These are phyloP conservation scores for Plectosphaerella cucumerina DNA, from an alignment of 2,329 filamentous ascomycete species.

Conservation along the genomic window DNA sequence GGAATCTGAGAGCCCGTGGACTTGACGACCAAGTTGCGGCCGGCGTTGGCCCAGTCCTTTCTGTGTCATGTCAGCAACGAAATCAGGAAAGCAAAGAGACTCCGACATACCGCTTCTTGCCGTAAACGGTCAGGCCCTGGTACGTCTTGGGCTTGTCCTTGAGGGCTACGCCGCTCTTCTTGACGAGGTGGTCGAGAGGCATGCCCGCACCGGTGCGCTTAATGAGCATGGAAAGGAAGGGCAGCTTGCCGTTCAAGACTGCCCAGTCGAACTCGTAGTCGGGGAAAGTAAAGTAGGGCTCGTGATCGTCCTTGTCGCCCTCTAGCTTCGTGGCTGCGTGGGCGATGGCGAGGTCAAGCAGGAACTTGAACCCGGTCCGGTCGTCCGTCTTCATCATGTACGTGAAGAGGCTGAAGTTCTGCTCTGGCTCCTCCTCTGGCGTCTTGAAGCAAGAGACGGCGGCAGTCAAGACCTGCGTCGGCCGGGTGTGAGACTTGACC, in stretches of 20 bases:
- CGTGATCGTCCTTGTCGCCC: conserved; percentile 26
- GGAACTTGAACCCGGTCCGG: conserved; percentile 44
- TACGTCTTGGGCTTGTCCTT: conserved; percentile 67
- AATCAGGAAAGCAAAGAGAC: neutral
- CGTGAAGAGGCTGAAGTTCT: conserved; percentile 25
- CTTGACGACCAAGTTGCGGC: conserved; percentile 39
- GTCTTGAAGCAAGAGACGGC: conserved; percentile 27
- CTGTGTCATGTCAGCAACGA: conserved; percentile 20
- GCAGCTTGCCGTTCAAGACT: conserved; percentile 43
- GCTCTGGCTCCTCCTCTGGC: conserved; percentile 17
- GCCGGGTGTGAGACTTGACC: conserved; percentile 60
- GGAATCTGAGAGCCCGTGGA: conserved; percentile 41
- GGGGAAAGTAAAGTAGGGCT: conserved; percentile 34
- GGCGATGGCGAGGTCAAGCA: conserved; percentile 51
- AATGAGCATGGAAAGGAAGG: conserved; percentile 61
- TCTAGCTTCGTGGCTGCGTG: conserved; percentile 33
- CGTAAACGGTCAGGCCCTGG: conserved; percentile 71
- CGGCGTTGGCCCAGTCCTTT: conserved; percentile 68
- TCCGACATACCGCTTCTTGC: conserved; percentile 53
- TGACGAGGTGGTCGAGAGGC: conserved; percentile 62
- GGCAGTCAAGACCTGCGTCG: conserved; percentile 47
- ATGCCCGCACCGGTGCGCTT: conserved; percentile 63
- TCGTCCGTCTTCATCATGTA: conserved; percentile 52
- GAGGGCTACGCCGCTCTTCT: conserved; percentile 59
- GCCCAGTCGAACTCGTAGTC: conserved; percentile 36